Evolutionary conservation across 2,329 filamentous ascomycete species (phyloP), one percentile per base, ranked within the genome.

Genomic region (Talaromyces islandicus): DNA sequence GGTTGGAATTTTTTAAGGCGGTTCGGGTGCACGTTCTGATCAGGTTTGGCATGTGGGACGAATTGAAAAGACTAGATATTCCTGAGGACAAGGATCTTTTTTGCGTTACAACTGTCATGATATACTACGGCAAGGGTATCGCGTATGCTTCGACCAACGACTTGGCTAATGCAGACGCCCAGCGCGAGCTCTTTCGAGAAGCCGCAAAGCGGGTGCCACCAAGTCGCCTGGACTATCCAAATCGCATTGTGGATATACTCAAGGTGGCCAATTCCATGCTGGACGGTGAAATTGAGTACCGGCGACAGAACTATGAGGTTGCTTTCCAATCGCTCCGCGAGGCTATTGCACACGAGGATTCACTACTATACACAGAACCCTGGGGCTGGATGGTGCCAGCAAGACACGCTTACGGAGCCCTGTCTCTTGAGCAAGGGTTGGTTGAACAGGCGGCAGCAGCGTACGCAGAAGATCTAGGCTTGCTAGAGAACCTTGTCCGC

Each of bases 361-460:
- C 67, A 0, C 77, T 89, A 41, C 81, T 81, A 0, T 89, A 86
- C 62, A 83, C 85, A 46, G 87, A 89, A 68, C 86, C 87, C 0
- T 88, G 86, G 85, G 84, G 84, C 0, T 88, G 86, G 86, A 88
- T 88, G 86, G 83, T 86, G 67, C 86, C 86, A 0, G 81, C 83
- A 0, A 76, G 85, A 2, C 86, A 89, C 67, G 85, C 86, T 0
- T 85, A 85, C 51, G 86, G 83, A 1, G 86, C 85, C 0, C 73
- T 89, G 6, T 69, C 88, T 32, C 75, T 87, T 12, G 86, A 89
- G 65, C 85, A 86, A 66, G 83, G 80, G 0, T 73, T 73, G 9
- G 73, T 79, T 1, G 74, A 80, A 7, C 75, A 85, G 58, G 84
- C 85, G 0, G 69, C 77, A 1, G 4, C 4, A n/a, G 78, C 83